A percentile compares a stretch with the other conserved stretches of the same genome.
Conservation (phyloP, 805 yeast species). For the Candida yuanshanica region DNA sequence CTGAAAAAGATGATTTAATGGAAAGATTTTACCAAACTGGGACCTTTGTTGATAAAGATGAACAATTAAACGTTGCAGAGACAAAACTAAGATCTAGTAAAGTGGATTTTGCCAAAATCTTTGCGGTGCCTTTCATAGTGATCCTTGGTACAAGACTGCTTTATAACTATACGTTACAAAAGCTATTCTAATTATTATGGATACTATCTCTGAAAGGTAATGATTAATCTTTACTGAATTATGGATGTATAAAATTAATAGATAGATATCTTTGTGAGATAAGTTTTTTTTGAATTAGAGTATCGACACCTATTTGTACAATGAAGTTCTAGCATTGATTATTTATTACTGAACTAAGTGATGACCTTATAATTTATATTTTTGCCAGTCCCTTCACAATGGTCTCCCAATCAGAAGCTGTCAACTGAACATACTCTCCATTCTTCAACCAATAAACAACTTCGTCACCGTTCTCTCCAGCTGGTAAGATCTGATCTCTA, state of each 20-base stretch:
- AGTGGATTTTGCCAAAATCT: slow-evolving; percentile 27
- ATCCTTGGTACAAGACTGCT: slow-evolving; percentile 15
- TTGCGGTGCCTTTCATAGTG: slow-evolving; percentile 26
- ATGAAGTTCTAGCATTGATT: not conserved
- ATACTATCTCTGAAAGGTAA: too few species aligned
- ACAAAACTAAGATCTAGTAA: slow-evolving; percentile 18
- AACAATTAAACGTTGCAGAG: slow-evolving; percentile 11
- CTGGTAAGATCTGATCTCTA: slow-evolving; percentile 64
- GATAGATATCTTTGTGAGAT: too few species aligned
- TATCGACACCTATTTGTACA: too few species aligned
- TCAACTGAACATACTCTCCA: slow-evolving; percentile 49
- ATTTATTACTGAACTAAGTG: not conserved
- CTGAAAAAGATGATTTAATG: slow-evolving; percentile 69
- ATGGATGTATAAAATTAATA: too few species aligned
- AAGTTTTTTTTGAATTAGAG: too few species aligned
- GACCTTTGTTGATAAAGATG: slow-evolving; percentile 30
- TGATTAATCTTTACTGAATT: too few species aligned
- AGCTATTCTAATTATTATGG: not conserved
- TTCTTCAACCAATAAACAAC: slow-evolving; percentile 66
- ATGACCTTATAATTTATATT: slow-evolving; percentile 6
- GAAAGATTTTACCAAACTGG: slow-evolving; percentile 55
- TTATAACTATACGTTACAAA: not conserved
- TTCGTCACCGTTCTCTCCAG: slow-evolving; percentile 56
- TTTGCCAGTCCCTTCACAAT: slow-evolving; percentile 22
- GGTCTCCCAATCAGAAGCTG: slow-evolving; percentile 48